These are phyloP conservation scores for Oidiodendron maius DNA, from an alignment of 495 filamentous ascomycete genomes.

Conservation along the genomic window DNA sequence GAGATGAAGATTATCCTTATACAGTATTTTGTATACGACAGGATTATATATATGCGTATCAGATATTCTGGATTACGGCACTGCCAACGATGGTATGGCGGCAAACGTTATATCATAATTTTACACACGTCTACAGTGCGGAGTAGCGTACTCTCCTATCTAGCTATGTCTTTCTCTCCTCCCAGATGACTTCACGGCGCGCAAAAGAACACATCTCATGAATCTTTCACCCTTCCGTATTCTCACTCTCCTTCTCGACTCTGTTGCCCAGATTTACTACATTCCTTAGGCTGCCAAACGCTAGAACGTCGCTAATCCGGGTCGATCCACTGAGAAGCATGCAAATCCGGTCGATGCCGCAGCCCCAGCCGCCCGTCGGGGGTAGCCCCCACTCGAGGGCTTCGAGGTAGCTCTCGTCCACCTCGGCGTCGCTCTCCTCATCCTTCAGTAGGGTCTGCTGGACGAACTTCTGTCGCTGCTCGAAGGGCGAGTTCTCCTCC, in stretches of 20 bases:
- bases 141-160: too few species aligned
- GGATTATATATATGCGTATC: too few species aligned
- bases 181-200: too few species aligned
- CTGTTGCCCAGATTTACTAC: constrained; percentile 29
- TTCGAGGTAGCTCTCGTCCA: constrained; percentile 81
- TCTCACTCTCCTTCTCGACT: not conserved
- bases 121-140: too few species aligned
- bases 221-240: too few species aligned
- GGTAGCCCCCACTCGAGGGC: constrained; percentile 85
- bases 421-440: constrained; percentile 30
- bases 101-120: too few species aligned
- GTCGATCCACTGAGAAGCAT: constrained; percentile 79
- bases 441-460: constrained; percentile 38
- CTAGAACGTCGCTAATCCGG: constrained; percentile 75
- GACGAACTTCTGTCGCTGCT: constrained; percentile 77
- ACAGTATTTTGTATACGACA: too few species aligned
- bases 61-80: too few species aligned
- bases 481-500: constrained; percentile 90
- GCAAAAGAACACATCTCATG: too few species aligned
- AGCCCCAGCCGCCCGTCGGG: constrained; percentile 93
- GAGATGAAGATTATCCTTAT: too few species aligned
- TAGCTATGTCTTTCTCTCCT: too few species aligned
- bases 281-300: constrained; percentile 81
- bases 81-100: too few species aligned
- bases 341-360: constrained; percentile 79